Percentiles rank a stretch among this genome's conserved stretches.
These are phyloP conservation scores for Rhodotorula sp. DNA, from an alignment of 1,284 basidiomycete species.

Conservation along the genomic window DNA sequence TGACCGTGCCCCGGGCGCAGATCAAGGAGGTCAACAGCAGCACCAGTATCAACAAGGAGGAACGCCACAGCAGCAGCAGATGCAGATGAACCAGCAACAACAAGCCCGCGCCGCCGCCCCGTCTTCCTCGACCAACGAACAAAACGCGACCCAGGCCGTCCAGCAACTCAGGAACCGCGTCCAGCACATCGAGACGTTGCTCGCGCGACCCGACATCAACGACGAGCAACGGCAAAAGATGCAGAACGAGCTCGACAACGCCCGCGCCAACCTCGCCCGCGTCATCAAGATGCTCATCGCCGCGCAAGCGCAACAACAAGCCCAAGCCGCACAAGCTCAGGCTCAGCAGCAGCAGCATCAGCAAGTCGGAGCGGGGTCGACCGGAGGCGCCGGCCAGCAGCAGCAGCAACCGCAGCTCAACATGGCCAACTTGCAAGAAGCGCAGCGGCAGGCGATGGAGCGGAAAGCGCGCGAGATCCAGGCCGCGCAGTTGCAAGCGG, in stretches of 20 bases:
- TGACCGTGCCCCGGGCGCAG: background rate
- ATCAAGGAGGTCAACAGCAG: constrained; percentile 16
- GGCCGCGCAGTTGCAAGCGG: constrained; percentile 13
- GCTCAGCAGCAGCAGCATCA: constrained; percentile 5
- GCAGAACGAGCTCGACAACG: constrained; percentile 33
- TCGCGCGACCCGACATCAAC: constrained; percentile 29
- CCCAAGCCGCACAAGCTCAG: constrained; percentile 10
- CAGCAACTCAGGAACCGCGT: constrained; percentile 32
- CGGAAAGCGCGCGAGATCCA: constrained; percentile 21
- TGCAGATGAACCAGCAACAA: constrained; percentile 13
- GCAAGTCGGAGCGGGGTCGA: background rate
- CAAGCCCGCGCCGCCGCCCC: background rate
- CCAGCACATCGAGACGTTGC: constrained; percentile 30
- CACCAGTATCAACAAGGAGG: constrained; percentile 26
- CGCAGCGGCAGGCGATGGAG: constrained; percentile 33
- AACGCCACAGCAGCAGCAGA: constrained; percentile 8
- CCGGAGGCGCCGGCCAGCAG: background rate
- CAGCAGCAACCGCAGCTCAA: constrained; percentile 3
- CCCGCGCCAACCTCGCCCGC: constrained; percentile 24
- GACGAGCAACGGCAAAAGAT: constrained; percentile 32
- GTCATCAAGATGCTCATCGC: constrained; percentile 38
- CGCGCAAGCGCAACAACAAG: constrained; percentile 23
- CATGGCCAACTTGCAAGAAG: constrained; percentile 24
- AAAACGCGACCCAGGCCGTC: constrained; percentile 35
- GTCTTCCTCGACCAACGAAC: constrained; percentile 10